These are phyloP conservation scores for Dioscorea zingiberensis DNA, from an alignment of 106 monocot species.

Conservation along the genomic window DNA sequence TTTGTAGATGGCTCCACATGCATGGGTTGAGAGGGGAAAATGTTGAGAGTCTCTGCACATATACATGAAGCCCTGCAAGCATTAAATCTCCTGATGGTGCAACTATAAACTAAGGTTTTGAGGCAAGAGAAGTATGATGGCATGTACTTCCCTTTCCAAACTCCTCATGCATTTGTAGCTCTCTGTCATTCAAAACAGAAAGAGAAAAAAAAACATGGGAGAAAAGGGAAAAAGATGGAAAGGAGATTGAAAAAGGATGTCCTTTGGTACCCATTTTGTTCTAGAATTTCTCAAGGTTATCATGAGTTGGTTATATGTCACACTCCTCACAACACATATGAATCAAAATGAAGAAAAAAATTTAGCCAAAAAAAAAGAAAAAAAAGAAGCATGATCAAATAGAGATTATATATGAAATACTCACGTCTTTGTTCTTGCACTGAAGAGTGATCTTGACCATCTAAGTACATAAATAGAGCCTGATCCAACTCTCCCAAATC, in stretches of 20 bases:
- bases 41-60: constrained; percentile 77
- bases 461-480: constrained; percentile 78
- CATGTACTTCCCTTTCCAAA: no score
- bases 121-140: constrained; percentile 1
- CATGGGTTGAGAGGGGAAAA: constrained; percentile 93
- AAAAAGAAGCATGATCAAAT: neutral
- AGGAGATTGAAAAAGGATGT: constrained; percentile 11
- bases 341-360: neutral
- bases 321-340: constrained; percentile 12
- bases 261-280: constrained; percentile 16
- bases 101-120: constrained; percentile 7
- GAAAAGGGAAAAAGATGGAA: neutral
- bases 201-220: neutral
- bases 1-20: constrained; percentile 56
- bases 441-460: constrained; percentile 61
- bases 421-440: constrained; percentile 81
- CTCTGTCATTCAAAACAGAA: constrained; percentile 2
- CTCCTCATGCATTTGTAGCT: constrained; percentile 8
- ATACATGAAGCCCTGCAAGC: constrained; percentile 56
- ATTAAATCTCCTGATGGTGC: constrained; percentile 39
- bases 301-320: constrained; percentile 51
- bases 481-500: constrained; percentile 89
- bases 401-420: neutral
- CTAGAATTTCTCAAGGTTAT: constrained; percentile 21
- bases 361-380: neutral